Percentiles rank a stretch among this genome's conserved stretches.
Evolutionary conservation across 1,284 basidiomycete species (phyloP).

Genomic region (Irpex lacteus): DNA sequence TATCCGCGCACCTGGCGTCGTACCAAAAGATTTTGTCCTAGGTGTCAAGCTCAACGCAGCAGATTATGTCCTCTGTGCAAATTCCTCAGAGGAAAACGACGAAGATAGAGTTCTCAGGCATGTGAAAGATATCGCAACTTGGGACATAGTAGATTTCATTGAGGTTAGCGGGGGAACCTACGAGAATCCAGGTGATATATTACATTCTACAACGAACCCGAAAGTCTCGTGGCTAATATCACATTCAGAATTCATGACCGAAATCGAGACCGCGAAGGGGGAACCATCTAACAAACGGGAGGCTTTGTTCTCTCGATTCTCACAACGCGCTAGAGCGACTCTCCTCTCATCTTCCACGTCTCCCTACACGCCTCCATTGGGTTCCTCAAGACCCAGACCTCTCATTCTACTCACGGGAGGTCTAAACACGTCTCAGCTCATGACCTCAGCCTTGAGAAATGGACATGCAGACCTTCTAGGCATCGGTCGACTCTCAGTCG

Average conservation of each 20-base stretch:
- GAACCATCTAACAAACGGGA: constrained; percentile 38
- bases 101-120: constrained; percentile 56
- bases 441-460: constrained; percentile 51
- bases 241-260: constrained; percentile 22
- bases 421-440: constrained; percentile 58
- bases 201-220: background rate
- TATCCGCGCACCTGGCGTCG: constrained; percentile 49
- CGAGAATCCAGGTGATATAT: constrained; percentile 62
- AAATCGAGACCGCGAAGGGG: background rate
- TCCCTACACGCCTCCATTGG: constrained; percentile 1
- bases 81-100: constrained; percentile 27
- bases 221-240: constrained; percentile 26
- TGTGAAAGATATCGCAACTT: constrained; percentile 59
- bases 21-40: constrained; percentile 65
- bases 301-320: constrained; percentile 62
- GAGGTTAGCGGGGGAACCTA: constrained; percentile 90
- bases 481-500: constrained; percentile 67
- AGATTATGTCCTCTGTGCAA: constrained; percentile 66
- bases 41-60: constrained; percentile 88
- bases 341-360: constrained; percentile 33
- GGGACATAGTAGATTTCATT: constrained; percentile 75
- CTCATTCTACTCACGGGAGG: constrained; percentile 82
- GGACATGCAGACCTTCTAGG: constrained; percentile 74
- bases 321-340: constrained; percentile 45
- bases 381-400: constrained; percentile 33